Percentiles rank a stretch among this genome's conserved stretches.
Conservation (phyloP, 805 yeast genomes). For the Ogataea degrootiae region DNA sequence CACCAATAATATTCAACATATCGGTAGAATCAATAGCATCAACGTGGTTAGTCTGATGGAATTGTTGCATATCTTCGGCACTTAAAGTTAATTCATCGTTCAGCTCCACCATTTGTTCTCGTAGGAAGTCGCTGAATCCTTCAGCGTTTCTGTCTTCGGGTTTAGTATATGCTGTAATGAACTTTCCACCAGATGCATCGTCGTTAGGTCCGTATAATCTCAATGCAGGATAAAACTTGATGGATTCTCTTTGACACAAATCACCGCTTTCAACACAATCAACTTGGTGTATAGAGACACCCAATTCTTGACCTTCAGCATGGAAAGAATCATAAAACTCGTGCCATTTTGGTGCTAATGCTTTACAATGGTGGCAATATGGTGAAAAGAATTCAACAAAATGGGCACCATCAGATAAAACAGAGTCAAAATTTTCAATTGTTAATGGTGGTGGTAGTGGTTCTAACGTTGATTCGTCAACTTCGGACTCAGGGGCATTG, state of each 20-base stretch:
- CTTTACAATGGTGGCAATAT: slow-evolving; percentile 76
- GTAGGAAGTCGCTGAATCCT: slow-evolving; percentile 47
- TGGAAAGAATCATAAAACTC: slow-evolving; percentile 49
- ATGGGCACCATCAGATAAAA: slow-evolving; percentile 51
- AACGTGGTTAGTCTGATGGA: slow-evolving; percentile 6
- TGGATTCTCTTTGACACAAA: slow-evolving; percentile 64
- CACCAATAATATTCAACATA: slow-evolving; percentile 46
- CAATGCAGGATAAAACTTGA: slow-evolving; percentile 65
- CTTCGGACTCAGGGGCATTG: slow-evolving; percentile 2
- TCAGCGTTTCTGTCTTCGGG: slow-evolving; percentile 42
- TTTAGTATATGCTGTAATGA: slow-evolving; percentile 43
- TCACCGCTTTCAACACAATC: slow-evolving; percentile 87
- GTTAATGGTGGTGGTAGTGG: slow-evolving; percentile 49
- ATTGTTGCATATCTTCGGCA: slow-evolving; percentile 35
- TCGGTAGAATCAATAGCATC: slow-evolving; percentile 30
- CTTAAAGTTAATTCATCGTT: slow-evolving; percentile 40
- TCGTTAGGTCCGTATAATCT: slow-evolving; percentile 62
- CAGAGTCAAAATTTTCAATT: slow-evolving; percentile 43
- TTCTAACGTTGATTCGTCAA: slow-evolving; percentile 3
- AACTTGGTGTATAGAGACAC: slow-evolving; percentile 65
- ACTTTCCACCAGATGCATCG: slow-evolving; percentile 32
- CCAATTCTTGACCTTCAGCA: slow-evolving; percentile 41
- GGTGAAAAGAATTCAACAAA: slow-evolving; percentile 91
- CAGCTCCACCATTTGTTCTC: slow-evolving; percentile 41
- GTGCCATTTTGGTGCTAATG: slow-evolving; percentile 80